phyloP scores from a whole-genome alignment of 495 filamentous ascomycete genomes.

The Annulohypoxylon stygium region DNA sequence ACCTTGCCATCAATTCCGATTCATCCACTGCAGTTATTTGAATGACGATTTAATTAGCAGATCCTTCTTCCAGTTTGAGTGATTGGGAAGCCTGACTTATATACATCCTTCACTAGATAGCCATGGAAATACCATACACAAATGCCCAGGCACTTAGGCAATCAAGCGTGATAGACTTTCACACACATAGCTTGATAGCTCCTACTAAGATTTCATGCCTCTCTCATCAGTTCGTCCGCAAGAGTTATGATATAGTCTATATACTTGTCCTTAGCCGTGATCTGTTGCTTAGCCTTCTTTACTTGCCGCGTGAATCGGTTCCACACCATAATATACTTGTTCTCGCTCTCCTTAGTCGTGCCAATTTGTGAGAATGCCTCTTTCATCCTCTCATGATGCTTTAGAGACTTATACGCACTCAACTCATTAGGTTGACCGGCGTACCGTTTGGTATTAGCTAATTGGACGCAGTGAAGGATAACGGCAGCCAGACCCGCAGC shows the following conservation, averaged over 20 bases:
- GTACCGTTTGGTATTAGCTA: slow-evolving; percentile 8
- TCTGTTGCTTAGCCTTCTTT: slow-evolving; percentile 27
- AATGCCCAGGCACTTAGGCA: no score
- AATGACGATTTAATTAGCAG: no score
- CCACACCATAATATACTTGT: slow-evolving; percentile 50
- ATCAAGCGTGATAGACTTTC: background rate
- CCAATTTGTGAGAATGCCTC: slow-evolving; percentile 45
- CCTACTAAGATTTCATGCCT: background rate
- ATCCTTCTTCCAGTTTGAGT: no score
- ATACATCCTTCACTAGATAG: no score
- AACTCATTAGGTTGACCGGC: slow-evolving; percentile 17
- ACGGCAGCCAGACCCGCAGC: background rate
- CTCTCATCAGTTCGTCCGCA: slow-evolving; percentile 10
- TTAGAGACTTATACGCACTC: slow-evolving; percentile 40
- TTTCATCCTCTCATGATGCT: slow-evolving; percentile 47
- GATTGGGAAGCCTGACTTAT: no score
- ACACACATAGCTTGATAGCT: background rate
- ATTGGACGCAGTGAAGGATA: slow-evolving; percentile 26
- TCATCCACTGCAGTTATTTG: no score
- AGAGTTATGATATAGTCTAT: slow-evolving; percentile 2
- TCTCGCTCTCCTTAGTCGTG: slow-evolving; percentile 32
- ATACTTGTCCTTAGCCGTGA: background rate
- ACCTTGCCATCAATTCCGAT: no score
- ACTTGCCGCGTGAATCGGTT: slow-evolving; percentile 33
- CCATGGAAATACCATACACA: no score